Conservation (phyloP, 495 filamentous ascomycete species). For the Cetradonia linearis region DNA sequence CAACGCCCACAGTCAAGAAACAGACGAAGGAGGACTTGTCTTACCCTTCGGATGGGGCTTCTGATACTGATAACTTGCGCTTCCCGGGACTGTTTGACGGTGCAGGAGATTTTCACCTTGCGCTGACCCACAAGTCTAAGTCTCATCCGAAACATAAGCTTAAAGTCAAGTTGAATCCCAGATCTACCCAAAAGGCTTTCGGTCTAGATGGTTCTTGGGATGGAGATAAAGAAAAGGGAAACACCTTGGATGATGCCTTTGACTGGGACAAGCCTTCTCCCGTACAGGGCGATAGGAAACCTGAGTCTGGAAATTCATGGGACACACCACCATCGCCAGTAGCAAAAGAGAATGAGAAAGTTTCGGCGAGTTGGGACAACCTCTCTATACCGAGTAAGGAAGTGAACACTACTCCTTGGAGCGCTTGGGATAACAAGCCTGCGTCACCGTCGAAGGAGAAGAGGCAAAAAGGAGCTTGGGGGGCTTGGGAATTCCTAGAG, state of each 20-base stretch:
- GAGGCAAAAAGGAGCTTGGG: background rate
- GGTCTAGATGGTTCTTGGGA: slow-evolving; percentile 13
- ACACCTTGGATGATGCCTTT: too few relatives aligned
- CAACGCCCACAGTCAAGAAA: background rate
- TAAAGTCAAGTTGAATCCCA: background rate
- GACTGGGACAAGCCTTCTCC: background rate
- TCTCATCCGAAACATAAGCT: background rate
- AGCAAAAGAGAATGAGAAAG: background rate
- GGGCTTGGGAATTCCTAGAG: background rate
- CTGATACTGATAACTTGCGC: background rate
- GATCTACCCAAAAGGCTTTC: background rate
- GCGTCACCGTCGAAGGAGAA: background rate
- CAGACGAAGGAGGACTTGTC: background rate
- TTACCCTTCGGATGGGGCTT: background rate
- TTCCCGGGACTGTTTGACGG: background rate
- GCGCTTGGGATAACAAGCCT: background rate
- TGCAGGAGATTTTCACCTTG: background rate
- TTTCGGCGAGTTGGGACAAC: background rate
- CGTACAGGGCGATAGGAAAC: background rate
- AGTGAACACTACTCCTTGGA: background rate
- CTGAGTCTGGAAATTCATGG: background rate
- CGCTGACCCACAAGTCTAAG: background rate
- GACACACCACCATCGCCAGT: background rate
- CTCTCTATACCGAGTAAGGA: background rate
- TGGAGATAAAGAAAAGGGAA: background rate